These are phyloP conservation scores for Halenospora varia DNA, from an alignment of 495 filamentous ascomycete species.

Conservation along the genomic window DNA sequence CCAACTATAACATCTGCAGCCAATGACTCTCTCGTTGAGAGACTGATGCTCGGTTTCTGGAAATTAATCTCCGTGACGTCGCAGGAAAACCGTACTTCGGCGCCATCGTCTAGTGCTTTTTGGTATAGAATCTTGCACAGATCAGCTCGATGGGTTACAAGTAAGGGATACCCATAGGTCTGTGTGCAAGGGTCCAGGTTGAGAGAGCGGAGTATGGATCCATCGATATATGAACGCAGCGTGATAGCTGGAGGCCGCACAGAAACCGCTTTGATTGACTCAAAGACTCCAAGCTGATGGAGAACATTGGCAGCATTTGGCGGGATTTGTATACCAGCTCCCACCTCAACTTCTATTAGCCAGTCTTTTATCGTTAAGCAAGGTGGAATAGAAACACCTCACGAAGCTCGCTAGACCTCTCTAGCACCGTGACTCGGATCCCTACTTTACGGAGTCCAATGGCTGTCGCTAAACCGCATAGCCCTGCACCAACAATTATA, in stretches of 20 bases:
- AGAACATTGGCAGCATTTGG: conserved; percentile 50
- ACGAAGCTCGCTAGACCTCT: conserved; percentile 52
- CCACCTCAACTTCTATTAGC: conserved; percentile 31
- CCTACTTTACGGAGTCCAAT: conserved; percentile 53
- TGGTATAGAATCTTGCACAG: conserved; percentile 48
- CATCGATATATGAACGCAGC: conserved; percentile 37
- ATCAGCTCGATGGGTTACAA: conserved; percentile 55
- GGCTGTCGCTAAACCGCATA: conserved; percentile 60
- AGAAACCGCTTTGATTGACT: conserved; percentile 26
- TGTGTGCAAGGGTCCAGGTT: conserved; percentile 36
- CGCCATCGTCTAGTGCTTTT: conserved; percentile 47
- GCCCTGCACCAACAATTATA: conserved; percentile 58
- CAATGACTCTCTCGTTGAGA: conserved; percentile 30
- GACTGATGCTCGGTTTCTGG: conserved; percentile 21
- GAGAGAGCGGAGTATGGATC: conserved; percentile 32
- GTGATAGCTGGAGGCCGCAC: conserved; percentile 33
- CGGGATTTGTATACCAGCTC: conserved; percentile 56
- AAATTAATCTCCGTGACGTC: conserved; percentile 33
- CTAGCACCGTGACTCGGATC: conserved; percentile 57
- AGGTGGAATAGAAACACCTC: conserved; percentile 33
- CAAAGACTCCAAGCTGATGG: conserved; percentile 33
- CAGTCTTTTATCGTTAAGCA: background rate
- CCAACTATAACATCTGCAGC: conserved; percentile 50
- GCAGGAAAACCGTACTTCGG: conserved; percentile 40
- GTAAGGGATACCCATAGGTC: conserved; percentile 46